phyloP scores from a whole-genome alignment of 2,329 filamentous ascomycete genomes.

The Ceratocystis cacaofunesta region DNA sequence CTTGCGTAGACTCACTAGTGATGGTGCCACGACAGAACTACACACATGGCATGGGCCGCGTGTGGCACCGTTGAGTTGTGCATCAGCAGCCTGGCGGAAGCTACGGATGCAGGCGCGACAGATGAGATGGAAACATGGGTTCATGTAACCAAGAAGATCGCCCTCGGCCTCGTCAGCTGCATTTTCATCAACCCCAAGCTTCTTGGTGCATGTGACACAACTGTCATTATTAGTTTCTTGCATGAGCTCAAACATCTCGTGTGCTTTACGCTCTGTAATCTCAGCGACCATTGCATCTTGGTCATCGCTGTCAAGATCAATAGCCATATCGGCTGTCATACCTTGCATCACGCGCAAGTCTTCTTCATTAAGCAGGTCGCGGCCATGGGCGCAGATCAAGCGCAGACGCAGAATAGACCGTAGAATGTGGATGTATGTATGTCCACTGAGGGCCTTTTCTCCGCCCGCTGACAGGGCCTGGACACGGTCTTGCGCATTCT shows the following conservation, averaged over 20 bases:
- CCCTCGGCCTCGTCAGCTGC: slow-evolving; percentile 46
- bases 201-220: slow-evolving; percentile 56
- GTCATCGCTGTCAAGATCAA: slow-evolving; percentile 73
- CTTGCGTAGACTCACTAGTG: slow-evolving; percentile 51
- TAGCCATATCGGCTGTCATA: slow-evolving; percentile 68
- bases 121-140: slow-evolving; percentile 73
- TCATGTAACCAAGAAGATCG: slow-evolving; percentile 61
- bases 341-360: slow-evolving; percentile 71
- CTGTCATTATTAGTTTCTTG: slow-evolving; percentile 62
- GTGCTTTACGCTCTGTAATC: slow-evolving; percentile 57
- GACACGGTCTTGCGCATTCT: slow-evolving; percentile 66
- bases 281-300: slow-evolving; percentile 38
- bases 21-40: slow-evolving; percentile 44
- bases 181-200: slow-evolving; percentile 41
- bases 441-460: slow-evolving; percentile 57
- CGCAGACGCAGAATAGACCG: slow-evolving; percentile 82
- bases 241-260: slow-evolving; percentile 74
- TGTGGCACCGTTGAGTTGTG: slow-evolving; percentile 24
- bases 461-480: slow-evolving; percentile 49
- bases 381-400: slow-evolving; percentile 85
- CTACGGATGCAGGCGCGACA: slow-evolving; percentile 57
- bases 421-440: slow-evolving; percentile 84
- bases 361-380: slow-evolving; percentile 70
- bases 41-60: slow-evolving; percentile 53
- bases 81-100: slow-evolving; percentile 40